phyloP scores from a whole-genome alignment of 116 monocot genomes.

The Thalassia testudinum region DNA sequence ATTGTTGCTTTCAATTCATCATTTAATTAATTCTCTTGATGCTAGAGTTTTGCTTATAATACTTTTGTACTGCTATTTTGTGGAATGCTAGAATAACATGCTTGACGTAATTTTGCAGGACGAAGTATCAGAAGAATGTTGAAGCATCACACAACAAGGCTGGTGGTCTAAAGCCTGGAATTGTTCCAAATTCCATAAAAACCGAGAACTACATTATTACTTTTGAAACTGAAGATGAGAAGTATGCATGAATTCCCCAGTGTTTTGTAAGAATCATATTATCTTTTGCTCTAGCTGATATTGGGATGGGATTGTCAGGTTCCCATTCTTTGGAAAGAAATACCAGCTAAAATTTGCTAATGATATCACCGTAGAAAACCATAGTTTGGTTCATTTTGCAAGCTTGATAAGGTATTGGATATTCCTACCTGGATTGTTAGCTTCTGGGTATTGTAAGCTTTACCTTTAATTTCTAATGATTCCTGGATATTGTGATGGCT shows the following conservation, averaged over 20 bases:
- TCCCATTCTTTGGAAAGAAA: constrained; percentile 94
- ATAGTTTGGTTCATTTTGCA: constrained; percentile 94
- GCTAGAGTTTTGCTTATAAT: too few species aligned
- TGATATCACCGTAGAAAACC: constrained; percentile 50
- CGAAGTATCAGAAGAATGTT: constrained; percentile 95
- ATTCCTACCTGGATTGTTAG: too few species aligned
- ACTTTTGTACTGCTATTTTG: too few species aligned
- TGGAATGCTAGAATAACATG: too few species aligned
- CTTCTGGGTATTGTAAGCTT: too few species aligned
- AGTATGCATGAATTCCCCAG: constrained; percentile 25
- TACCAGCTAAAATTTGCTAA: constrained; percentile 80
- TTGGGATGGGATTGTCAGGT: constrained; percentile 22
- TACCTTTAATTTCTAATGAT: too few species aligned
- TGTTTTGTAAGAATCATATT: not conserved
- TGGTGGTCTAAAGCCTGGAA: constrained; percentile 43
- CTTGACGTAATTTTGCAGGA: constrained; percentile 29
- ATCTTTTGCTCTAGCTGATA: not conserved
- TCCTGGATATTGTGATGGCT: too few species aligned
- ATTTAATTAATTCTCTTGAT: too few species aligned
- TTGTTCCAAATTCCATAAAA: constrained; percentile 65
- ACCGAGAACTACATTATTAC: constrained; percentile 87
- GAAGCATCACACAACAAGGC: constrained; percentile 86
- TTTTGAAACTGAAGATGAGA: constrained; percentile 96
- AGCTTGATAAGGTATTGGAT: constrained; percentile 66
- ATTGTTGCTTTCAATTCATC: too few species aligned